Base-by-base conservation (phyloP, 495 filamentous ascomycete species). In the Hyaloscypha bicolor region DNA sequence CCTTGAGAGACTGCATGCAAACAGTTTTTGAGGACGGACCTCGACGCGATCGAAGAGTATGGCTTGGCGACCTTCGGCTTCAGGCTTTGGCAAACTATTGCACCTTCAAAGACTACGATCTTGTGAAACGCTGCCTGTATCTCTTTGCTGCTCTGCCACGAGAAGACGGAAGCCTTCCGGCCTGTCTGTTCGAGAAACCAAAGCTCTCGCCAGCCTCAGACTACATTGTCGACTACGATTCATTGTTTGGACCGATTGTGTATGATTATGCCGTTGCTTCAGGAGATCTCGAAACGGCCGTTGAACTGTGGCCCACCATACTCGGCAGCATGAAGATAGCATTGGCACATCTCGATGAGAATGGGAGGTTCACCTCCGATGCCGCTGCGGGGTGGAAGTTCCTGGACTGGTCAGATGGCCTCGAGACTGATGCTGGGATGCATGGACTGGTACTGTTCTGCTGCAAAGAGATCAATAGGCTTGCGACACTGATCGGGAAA, bases 191-290 rank as follows among this genome's bases (percentile, higher is more conserved):
- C 31, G 74, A 76, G 58, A 71, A 68, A 32, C 70, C 70, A 14
- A 69, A 63, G 14, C 58, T 72, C 14, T 56, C 57, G 5, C 63
- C 65, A 12, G 69, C 70, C 4, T 63, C 70, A 25, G 72, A 76
- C 62, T 76, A 76, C 53, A 76, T 76, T 35, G 66, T 76, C 12
- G 72, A 76, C 62, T 76, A 76, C 60, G 74, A 76, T 60, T 68
- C 73, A 6, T 52, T 76, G 12, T 76, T 76, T 55, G 74, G 72
- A 16, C 66, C 67, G 30, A 74, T 65, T 3, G 64, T 75, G 2
- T 71, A 68, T 61, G 73, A 75, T 52, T 75, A 75, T 53, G 53
- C 67, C 3, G 62, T 71, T 22, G 73, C 72, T 52, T 72, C 72
- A 1, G 69, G 71, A 35, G 73, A 75, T 51, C 53, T 48, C 31